Evolutionary conservation across 1,139 yeast genomes (phyloP).

Genomic region (Debaryomycetaceae sp.): DNA sequence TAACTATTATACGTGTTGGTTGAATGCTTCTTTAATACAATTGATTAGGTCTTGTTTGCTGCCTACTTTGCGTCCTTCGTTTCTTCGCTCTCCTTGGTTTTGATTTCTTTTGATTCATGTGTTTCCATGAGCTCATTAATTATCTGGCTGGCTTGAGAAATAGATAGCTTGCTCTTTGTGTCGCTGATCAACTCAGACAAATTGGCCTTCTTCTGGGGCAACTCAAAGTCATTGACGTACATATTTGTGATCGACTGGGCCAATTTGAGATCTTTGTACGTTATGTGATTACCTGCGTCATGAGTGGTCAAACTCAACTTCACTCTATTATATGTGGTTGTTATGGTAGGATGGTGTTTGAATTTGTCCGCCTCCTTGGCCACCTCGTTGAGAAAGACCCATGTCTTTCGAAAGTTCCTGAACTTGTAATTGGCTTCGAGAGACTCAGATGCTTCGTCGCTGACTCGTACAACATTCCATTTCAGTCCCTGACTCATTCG

Average conservation of each 20-base stretch:
- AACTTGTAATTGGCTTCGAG: constrained; percentile 35
- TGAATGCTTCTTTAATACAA: no score
- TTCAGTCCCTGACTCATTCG: neutral
- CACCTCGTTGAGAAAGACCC: constrained; percentile 62
- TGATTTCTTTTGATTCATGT: neutral
- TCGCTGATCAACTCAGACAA: constrained; percentile 4
- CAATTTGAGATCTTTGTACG: constrained; percentile 56
- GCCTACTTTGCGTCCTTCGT: no score
- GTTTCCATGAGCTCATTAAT: constrained; percentile 15
- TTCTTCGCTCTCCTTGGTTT: constrained; percentile 1
- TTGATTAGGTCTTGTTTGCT: no score
- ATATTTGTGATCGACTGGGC: constrained; percentile 38
- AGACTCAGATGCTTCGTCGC: constrained; percentile 3
- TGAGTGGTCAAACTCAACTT: constrained; percentile 63
- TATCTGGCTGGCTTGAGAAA: constrained; percentile 16
- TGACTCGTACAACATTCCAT: constrained; percentile 3
- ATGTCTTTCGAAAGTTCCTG: constrained; percentile 54
- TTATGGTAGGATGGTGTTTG: constrained; percentile 75
- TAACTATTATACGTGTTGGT: no score
- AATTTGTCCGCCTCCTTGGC: constrained; percentile 57
- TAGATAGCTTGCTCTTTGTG: constrained; percentile 9
- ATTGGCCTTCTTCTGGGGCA: constrained; percentile 2
- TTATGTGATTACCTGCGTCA: constrained; percentile 53
- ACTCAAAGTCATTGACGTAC: constrained; percentile 6
- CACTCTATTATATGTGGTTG: constrained; percentile 61